Conservation (phyloP, 176 grass and related monocot species). For the Dendrocalamus sinicus region DNA sequence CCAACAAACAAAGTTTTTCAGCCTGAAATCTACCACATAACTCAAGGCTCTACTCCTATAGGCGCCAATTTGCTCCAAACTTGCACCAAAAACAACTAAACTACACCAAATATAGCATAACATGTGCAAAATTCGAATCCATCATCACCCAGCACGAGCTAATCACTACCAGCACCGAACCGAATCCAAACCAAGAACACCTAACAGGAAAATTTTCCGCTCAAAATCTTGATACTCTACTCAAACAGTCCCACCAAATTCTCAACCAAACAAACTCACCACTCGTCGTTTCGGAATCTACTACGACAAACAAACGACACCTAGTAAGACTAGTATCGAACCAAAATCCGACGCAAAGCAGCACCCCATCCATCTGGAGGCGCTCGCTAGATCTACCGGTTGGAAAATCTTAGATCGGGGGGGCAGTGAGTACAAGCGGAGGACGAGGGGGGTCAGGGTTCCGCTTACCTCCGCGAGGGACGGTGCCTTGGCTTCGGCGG, state of each 20-base stretch:
- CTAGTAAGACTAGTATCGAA: background rate
- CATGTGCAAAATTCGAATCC: background rate
- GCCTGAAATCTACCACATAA: background rate
- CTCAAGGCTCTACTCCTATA: background rate
- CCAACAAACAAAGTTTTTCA: background rate
- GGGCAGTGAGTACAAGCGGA: no score
- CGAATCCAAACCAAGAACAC: background rate
- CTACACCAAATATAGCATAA: background rate
- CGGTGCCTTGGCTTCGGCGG: slow-evolving; percentile 50
- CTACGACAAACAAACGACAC: background rate
- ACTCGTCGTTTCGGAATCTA: background rate
- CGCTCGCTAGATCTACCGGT: slow-evolving; percentile 34
- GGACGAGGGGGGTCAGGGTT: no score
- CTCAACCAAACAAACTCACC: background rate
- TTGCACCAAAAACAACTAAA: background rate
- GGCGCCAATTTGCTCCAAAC: background rate
- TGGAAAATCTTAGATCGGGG: slow-evolving; percentile 5
- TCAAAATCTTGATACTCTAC: background rate
- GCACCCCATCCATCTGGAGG: slow-evolving; percentile 22
- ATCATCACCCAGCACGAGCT: background rate
- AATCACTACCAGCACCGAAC: background rate
- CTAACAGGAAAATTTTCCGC: background rate
- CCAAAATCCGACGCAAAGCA: background rate
- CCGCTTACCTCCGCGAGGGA: slow-evolving; percentile 47
- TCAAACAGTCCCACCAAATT: background rate